Conservation (phyloP, 495 filamentous ascomycete species). For the Neurospora sublineolata region DNA sequence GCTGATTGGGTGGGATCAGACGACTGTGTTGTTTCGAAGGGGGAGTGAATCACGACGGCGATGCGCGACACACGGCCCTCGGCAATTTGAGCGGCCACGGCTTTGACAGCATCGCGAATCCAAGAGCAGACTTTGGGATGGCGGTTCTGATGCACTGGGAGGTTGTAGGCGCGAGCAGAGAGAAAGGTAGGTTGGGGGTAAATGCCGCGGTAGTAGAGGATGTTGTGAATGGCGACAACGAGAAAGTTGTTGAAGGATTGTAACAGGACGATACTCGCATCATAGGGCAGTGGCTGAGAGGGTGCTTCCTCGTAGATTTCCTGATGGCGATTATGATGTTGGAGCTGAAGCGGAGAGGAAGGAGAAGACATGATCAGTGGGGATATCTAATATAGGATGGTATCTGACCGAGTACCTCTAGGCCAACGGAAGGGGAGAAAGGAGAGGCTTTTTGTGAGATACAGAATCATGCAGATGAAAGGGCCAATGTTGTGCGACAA, state of each 20-base stretch:
- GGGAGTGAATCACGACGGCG: slow-evolving; percentile 64
- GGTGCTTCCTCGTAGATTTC: background rate
- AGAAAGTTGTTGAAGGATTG: slow-evolving; percentile 64
- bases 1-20: background rate
- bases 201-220: slow-evolving; percentile 75
- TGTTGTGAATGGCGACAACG: slow-evolving; percentile 80
- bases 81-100: slow-evolving; percentile 59
- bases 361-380: slow-evolving; percentile 11
- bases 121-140: slow-evolving; percentile 87
- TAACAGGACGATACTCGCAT: background rate
- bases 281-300: background rate
- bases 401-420: background rate
- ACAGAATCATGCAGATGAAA: background rate
- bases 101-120: slow-evolving; percentile 72
- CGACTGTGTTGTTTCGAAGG: slow-evolving; percentile 5
- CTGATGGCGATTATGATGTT: slow-evolving; percentile 33
- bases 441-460: background rate
- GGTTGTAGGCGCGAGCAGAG: slow-evolving; percentile 73
- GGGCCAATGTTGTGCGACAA: background rate
- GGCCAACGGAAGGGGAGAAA: background rate
- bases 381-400: background rate
- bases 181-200: slow-evolving; percentile 78
- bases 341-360: slow-evolving; percentile 7
- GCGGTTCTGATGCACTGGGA: slow-evolving; percentile 76
- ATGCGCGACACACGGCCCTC: slow-evolving; percentile 50